Evolutionary conservation across 805 yeast genomes (phyloP).

Genomic region (Kluyveromyces wickerhamii): DNA sequence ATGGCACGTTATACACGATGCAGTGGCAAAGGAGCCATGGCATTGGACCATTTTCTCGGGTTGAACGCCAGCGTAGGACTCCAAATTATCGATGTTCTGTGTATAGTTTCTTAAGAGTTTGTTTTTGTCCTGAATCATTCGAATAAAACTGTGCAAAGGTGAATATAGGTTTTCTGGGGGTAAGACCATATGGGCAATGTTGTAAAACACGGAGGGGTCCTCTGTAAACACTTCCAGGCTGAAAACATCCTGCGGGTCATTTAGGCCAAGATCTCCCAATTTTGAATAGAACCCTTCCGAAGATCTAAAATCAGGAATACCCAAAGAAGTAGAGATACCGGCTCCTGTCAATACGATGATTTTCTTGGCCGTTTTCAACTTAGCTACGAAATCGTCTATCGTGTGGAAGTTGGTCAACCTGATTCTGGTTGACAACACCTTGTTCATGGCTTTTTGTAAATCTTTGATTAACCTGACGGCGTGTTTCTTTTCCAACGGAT

Average conservation of each 20-base stretch:
- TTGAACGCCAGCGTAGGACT: conserved; percentile 67
- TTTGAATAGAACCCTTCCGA: conserved; percentile 76
- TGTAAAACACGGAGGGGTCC: conserved; percentile 75
- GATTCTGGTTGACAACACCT: conserved; percentile 48
- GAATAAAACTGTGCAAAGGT: conserved; percentile 77
- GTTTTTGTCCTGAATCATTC: conserved; percentile 62
- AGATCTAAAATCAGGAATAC: conserved; percentile 90
- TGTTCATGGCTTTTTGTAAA: conserved; percentile 57
- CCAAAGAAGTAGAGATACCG: conserved; percentile 82
- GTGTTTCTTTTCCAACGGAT: conserved; percentile 37
- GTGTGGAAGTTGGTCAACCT: conserved; percentile 47
- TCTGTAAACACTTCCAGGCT: conserved; percentile 60
- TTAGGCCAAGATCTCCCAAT: conserved; percentile 57
- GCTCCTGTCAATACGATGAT: conserved; percentile 84
- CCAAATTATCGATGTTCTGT: conserved; percentile 84
- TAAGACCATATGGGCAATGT: conserved; percentile 76
- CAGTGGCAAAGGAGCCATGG: conserved; percentile 87
- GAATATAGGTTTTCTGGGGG: conserved; percentile 64
- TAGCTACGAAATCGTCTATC: conserved; percentile 48
- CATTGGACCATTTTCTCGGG: conserved; percentile 72
- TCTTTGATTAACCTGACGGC: conserved; percentile 41
- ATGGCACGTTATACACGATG: conserved; percentile 74
- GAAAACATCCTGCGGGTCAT: conserved; percentile 88
- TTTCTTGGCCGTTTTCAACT: conserved; percentile 47
- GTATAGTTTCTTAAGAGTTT: conserved; percentile 80